Percentiles rank a stretch among this genome's conserved stretches.
These are phyloP conservation scores for Evernia prunastri DNA, from an alignment of 495 filamentous ascomycete genomes.

Conservation along the genomic window DNA sequence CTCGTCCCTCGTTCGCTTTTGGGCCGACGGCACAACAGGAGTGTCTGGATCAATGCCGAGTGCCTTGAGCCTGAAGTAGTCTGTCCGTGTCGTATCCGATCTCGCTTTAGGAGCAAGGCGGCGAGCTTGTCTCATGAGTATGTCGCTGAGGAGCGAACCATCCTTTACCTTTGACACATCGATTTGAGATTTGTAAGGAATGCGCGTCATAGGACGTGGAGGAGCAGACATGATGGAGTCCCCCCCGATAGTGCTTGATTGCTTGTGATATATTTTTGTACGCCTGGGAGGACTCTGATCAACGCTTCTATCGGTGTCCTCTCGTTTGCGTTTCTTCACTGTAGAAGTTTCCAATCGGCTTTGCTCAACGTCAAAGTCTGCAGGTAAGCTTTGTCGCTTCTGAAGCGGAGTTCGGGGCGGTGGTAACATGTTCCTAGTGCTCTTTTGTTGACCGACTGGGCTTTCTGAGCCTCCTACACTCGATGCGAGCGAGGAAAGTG, in stretches of 20 bases:
- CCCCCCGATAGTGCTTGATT: constrained; percentile 12
- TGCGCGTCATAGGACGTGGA: constrained; percentile 6
- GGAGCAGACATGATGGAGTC: constrained; percentile 16
- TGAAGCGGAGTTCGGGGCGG: constrained; percentile 14
- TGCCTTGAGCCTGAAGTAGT: constrained; percentile 29
- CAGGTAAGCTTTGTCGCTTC: constrained; percentile 25
- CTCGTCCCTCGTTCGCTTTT: constrained; percentile 15
- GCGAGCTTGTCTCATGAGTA: constrained; percentile 20
- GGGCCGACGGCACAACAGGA: constrained; percentile 19
- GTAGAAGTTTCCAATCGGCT: background rate
- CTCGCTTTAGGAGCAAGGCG: constrained; percentile 13
- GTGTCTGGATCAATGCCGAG: constrained; percentile 29
- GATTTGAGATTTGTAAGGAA: constrained; percentile 7
- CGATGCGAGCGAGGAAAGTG: background rate
- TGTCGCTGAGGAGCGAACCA: constrained; percentile 19
- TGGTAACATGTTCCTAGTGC: constrained; percentile 12
- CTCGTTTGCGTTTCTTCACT: constrained; percentile 18
- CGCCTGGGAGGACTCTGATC: background rate
- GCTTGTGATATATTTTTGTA: constrained; percentile 13
- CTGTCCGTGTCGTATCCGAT: constrained; percentile 24
- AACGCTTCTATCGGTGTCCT: constrained; percentile 1
- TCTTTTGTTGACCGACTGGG: background rate
- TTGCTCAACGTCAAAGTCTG: constrained; percentile 11
- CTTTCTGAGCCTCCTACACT: constrained; percentile 3
- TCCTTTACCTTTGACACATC: constrained; percentile 11